A percentile compares a stretch with the other conserved stretches of the same genome.
These are phyloP conservation scores for Wickerhamomyces sp. DNA, from an alignment of 1,139 yeast species.

Conservation along the genomic window DNA sequence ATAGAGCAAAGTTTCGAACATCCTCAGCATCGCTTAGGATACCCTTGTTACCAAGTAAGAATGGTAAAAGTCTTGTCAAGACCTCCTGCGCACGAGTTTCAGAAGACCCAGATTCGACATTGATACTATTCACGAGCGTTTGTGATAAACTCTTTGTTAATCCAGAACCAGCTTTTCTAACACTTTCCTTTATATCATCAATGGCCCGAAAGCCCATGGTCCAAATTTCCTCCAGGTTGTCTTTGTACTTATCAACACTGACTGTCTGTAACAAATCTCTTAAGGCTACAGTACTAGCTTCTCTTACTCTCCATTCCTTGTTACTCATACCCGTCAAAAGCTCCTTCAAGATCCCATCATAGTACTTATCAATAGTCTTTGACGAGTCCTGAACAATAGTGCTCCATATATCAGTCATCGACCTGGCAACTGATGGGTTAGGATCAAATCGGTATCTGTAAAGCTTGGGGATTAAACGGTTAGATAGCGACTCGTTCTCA, in stretches of 20 bases:
- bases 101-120: constrained; percentile 33
- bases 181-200: constrained; percentile 95
- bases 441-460: constrained; percentile 88
- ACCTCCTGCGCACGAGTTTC: constrained; percentile 43
- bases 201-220: constrained; percentile 79
- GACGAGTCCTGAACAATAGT: constrained; percentile 62
- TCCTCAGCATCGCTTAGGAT: constrained; percentile 84
- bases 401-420: constrained; percentile 90
- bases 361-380: constrained; percentile 48
- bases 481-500: constrained; percentile 49
- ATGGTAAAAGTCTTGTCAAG: constrained; percentile 66
- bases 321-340: constrained; percentile 67
- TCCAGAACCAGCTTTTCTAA: constrained; percentile 71
- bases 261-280: constrained; percentile 64
- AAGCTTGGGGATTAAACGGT: constrained; percentile 70
- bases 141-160: constrained; percentile 66
- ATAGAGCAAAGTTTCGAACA: constrained; percentile 68
- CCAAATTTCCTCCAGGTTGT: constrained; percentile 69
- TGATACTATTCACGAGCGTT: constrained; percentile 55
- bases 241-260: constrained; percentile 49
- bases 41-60: constrained; percentile 75
- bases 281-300: constrained; percentile 78
- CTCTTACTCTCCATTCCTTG: constrained; percentile 91
- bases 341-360: constrained; percentile 58
- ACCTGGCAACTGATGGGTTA: constrained; percentile 60